Base-by-base conservation (phyloP, 1,284 basidiomycete species). In the Earliella scabrosa region DNA sequence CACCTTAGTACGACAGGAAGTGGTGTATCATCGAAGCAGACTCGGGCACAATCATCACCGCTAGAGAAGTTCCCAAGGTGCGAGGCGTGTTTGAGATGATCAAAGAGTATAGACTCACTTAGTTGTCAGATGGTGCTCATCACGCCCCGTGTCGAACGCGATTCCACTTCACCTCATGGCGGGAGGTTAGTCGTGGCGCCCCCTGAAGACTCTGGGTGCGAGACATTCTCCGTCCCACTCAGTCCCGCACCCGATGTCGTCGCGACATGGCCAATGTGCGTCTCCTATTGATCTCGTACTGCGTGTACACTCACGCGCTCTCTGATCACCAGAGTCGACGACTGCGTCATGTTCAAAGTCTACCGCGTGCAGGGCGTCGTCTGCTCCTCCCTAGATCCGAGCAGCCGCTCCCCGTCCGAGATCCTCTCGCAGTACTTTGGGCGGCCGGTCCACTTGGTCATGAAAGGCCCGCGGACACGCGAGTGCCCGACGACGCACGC, bases 11-110 rank as follows among this genome's bases (percentile, higher is more conserved):
- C 64, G 89, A 92, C 66, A 78, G 89, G 59, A 78, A 76, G 68
- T 90, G 87, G 81, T 85, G 82, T 56, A 78, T 91, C 61, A 77
- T 89, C 39, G 86, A 87, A 61, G 78, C 77, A 7, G 69, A 73
- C 5, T 81, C 77, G 3, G 73, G 81, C 46, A 68, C 68, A 5
- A 77, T 88, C 20, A 73, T 91, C 39, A 91, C 90, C 4, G 88
- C 88, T 7, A 80, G 89, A 54, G 80, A 85, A 54, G 69, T 82
- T 16, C 62, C 81, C 26, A 86, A 85, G 79, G 88, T 85, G 66
- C 26, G 75, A 53, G 21, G 18, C 23, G 9, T 13, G 26, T 34
- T 27, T 31, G n/a, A n/a, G n/a, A 16, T 52, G 24, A 8, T 27
- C 23, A 6, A 16, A 27, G 41, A n/a, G 20, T 44, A 4, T 23